Percentiles rank a stretch among this genome's conserved stretches.
These are phyloP conservation scores for Casaregolazyma lundiana DNA, from an alignment of 1,139 yeast species.

Conservation along the genomic window DNA sequence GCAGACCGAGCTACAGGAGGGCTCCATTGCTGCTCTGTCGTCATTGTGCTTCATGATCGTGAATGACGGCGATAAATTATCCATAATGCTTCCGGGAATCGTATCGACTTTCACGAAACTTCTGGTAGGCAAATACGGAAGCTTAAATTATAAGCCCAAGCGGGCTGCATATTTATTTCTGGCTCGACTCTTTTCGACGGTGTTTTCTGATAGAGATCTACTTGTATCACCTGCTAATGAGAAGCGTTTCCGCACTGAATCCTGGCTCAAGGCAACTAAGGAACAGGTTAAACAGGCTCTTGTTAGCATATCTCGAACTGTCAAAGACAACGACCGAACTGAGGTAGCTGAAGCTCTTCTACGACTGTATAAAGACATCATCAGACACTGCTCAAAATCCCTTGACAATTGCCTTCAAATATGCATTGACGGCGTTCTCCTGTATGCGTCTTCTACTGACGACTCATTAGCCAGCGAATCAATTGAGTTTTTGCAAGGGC, in stretches of 20 bases:
- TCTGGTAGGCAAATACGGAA: conserved; percentile 34
- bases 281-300: conserved; percentile 46
- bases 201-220: conserved; percentile 42
- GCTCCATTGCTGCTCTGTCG: conserved; percentile 36
- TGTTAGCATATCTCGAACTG: conserved; percentile 18
- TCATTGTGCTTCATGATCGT: conserved; percentile 35
- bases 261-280: conserved; percentile 65
- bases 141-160: conserved; percentile 41
- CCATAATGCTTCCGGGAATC: conserved; percentile 53
- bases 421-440: conserved; percentile 30
- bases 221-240: conserved; percentile 10
- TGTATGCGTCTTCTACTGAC: conserved; percentile 16
- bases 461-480: conserved; percentile 13
- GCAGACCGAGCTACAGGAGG: conserved; percentile 32
- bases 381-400: conserved; percentile 32
- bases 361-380: conserved; percentile 30
- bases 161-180: conserved; percentile 35
- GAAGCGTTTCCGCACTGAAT: conserved; percentile 39
- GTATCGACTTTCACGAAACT: conserved; percentile 48
- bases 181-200: conserved; percentile 32
- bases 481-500: conserved; percentile 27
- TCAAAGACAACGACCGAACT: conserved; percentile 13
- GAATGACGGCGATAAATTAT: conserved; percentile 48
- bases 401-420: conserved; percentile 36
- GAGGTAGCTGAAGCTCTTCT: conserved; percentile 35